Evolutionary conservation across 2,329 filamentous ascomycete species (phyloP), one percentile per base, ranked within the genome.

Genomic region (Xylariaceae sp.): DNA sequence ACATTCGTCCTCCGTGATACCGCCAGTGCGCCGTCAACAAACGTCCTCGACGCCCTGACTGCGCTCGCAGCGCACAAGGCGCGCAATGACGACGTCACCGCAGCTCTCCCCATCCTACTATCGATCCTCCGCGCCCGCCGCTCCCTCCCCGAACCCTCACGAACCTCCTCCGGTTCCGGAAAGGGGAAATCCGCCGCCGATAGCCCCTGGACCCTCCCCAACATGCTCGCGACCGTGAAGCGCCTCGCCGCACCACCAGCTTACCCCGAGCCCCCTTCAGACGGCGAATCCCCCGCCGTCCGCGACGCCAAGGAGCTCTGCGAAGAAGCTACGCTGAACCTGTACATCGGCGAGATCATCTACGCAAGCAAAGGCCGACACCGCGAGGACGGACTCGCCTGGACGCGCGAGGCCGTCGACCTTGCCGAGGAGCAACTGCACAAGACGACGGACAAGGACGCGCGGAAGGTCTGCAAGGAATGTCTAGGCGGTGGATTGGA

Each of bases 261-360:
- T 1, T 96, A 92, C 70, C 92, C 93, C 0, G 73, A 84, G 0
- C 82, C 89, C 0, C 88, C 87, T 0, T 78, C 83, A 0, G 86
- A 89, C 53, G 92, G 92, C 56, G 83, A 88, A 51, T 75, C 82
- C 2, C 80, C 87, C 0, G 85, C 92, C 0, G 75, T 80, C 58
- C 87, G 90, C 51, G 83, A 82, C 57, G 71, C 84, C 8, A 78
- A 81, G 34, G 85, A 89, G 64, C 81, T 83, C 44, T 97, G 92
- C 73, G 88, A 94, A 65, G 92, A 97, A 73, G 91, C 92, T 2
- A 90, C 85, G 0, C 76, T 97, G 11, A 92, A 91, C 79, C 82
- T 92, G 23, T 94, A 96, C 73, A 93, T 97, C 63, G 93, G 93
- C 60, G 93, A 97, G 76, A 96, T 97, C 55, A 81, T 97, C 37